phyloP scores from a whole-genome alignment of 257 asterid species.

The Thymus mandschuricus region DNA sequence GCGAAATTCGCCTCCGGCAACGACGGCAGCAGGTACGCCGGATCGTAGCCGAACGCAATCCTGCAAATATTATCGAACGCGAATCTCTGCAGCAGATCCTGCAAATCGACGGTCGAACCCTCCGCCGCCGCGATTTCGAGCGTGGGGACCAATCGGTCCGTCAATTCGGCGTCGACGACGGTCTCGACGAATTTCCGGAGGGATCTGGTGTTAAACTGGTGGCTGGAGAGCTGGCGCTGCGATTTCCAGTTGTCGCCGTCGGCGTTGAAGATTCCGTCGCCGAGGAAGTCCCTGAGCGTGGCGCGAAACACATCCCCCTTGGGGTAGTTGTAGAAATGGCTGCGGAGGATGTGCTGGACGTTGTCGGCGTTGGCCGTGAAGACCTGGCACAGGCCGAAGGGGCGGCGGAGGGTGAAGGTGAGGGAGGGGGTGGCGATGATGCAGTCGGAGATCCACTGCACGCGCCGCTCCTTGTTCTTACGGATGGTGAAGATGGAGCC shows the following conservation, averaged over 20 bases:
- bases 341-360: conserved; percentile 69
- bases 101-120: conserved; percentile 47
- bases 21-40: conserved; percentile 49
- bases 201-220: conserved; percentile 60
- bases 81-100: conserved; percentile 64
- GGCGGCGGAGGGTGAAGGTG: conserved; percentile 66
- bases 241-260: conserved; percentile 66
- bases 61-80: conserved; percentile 72
- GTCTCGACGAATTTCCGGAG: conserved; percentile 55
- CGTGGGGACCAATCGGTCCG: conserved; percentile 50
- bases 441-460: conserved; percentile 59
- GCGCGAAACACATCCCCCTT: conserved; percentile 45
- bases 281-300: conserved; percentile 53
- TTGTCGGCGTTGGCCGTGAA: conserved; percentile 67
- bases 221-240: conserved; percentile 63
- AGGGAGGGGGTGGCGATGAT: conserved; percentile 43
- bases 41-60: conserved; percentile 71
- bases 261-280: conserved; percentile 66
- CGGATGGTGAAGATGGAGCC: conserved; percentile 50
- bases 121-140: conserved; percentile 33
- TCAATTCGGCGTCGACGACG: conserved; percentile 58
- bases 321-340: conserved; percentile 49
- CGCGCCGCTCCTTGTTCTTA: conserved; percentile 44
- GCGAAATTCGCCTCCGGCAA: conserved; percentile 54
- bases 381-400: conserved; percentile 46